Percentiles rank a stretch among this genome's conserved stretches.
Conservation (phyloP, 2,329 filamentous ascomycete species). For the Talaromyces atroroseus region DNA sequence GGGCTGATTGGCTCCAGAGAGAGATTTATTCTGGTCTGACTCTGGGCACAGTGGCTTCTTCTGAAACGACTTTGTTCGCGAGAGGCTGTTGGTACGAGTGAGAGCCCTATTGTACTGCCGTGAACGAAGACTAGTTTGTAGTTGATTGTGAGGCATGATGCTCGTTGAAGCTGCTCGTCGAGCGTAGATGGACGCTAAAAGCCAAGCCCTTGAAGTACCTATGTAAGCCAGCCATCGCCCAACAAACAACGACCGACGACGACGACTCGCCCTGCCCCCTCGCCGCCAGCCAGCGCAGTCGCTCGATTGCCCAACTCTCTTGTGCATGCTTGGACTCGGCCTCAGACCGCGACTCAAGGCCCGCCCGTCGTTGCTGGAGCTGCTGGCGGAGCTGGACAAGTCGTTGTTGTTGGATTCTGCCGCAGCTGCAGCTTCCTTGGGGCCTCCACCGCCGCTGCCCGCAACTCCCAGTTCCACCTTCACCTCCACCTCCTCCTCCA, state of each 20-base stretch:
- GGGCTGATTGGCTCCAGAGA: background rate
- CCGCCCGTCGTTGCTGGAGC: conserved; percentile 58
- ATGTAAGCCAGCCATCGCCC: no score
- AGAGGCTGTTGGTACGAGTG: background rate
- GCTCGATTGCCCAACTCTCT: background rate
- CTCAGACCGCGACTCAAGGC: conserved; percentile 51
- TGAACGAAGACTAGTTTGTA: no score
- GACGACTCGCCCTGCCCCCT: background rate
- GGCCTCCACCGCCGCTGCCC: conserved; percentile 42
- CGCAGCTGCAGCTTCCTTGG: conserved; percentile 25
- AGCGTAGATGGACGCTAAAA: no score
- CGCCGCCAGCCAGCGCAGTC: background rate
- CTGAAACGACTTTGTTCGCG: background rate
- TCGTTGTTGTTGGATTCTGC: conserved; percentile 14
- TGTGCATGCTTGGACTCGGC: conserved; percentile 47
- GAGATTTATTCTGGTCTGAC: background rate
- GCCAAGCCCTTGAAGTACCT: no score
- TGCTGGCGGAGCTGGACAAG: conserved; percentile 47
- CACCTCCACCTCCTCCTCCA: background rate
- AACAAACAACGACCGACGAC: background rate
- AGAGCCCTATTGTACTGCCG: no score
- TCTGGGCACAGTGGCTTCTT: background rate
- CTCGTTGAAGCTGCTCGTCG: no score
- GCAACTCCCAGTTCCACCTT: conserved; percentile 15
- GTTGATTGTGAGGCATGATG: no score